Evolutionary conservation across 2,329 filamentous ascomycete species (phyloP).

Genomic region (Triangularia setosa): DNA sequence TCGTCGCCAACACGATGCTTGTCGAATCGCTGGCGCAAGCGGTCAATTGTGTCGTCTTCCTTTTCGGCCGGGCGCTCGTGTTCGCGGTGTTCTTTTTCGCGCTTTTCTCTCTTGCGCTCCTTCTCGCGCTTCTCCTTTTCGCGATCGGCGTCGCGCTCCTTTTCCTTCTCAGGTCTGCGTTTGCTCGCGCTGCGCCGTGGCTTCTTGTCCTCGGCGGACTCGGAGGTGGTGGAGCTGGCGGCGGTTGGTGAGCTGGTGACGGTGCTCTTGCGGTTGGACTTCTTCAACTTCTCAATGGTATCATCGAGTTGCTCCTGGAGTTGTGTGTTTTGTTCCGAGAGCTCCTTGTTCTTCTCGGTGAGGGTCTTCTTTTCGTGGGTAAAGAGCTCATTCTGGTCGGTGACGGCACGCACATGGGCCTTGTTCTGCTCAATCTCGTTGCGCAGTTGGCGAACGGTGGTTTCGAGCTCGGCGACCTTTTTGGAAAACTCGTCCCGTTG

Average conservation of each 20-base stretch:
- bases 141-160: conserved; percentile 22
- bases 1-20: conserved; percentile 22
- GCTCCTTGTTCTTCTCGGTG: conserved; percentile 24
- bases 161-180: conserved; percentile 27
- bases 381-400: conserved; percentile 28
- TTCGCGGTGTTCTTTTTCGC: conserved; percentile 15
- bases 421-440: conserved; percentile 26
- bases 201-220: conserved; percentile 27
- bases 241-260: conserved; percentile 13
- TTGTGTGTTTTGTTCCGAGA: conserved; percentile 20
- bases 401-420: conserved; percentile 20
- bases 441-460: conserved; percentile 19
- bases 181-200: conserved; percentile 28
- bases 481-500: conserved; percentile 27
- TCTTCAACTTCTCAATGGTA: conserved; percentile 26
- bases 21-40: conserved; percentile 32
- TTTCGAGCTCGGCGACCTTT: conserved; percentile 26
- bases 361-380: conserved; percentile 27
- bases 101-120: conserved; percentile 17
- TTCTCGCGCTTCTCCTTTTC: conserved; percentile 17
- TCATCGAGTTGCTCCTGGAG: conserved; percentile 24
- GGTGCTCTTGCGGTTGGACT: conserved; percentile 27
- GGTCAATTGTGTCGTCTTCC: conserved; percentile 23
- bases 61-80: conserved; percentile 17
- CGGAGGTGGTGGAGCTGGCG: conserved; percentile 23